Evolutionary conservation across 2,329 filamentous ascomycete species (phyloP).

Genomic region (Chalara sp.): DNA sequence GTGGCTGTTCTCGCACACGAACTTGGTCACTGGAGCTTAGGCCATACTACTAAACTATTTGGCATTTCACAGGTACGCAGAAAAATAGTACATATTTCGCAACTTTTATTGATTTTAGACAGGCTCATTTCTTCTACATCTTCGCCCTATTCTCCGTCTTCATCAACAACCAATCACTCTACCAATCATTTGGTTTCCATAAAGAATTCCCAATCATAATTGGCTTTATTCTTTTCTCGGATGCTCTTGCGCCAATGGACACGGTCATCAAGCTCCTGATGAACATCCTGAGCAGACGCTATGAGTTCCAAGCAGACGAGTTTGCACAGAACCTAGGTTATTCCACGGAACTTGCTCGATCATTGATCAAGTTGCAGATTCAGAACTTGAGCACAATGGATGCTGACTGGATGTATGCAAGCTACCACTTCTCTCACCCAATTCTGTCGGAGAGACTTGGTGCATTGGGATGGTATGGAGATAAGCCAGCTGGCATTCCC

Average conservation of each 20-base stretch:
- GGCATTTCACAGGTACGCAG: slow-evolving; percentile 68
- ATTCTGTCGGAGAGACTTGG: slow-evolving; percentile 90
- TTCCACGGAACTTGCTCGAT: slow-evolving; percentile 72
- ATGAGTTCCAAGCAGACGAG: slow-evolving; percentile 92
- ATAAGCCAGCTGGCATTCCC: slow-evolving; percentile 42
- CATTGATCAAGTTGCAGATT: slow-evolving; percentile 94
- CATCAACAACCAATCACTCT: slow-evolving; percentile 89
- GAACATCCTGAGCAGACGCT: slow-evolving; percentile 90
- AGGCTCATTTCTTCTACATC: slow-evolving; percentile 94
- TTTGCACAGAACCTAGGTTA: slow-evolving; percentile 86
- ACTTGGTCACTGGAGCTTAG: slow-evolving; percentile 93
- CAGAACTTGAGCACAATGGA: slow-evolving; percentile 99
- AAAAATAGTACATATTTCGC: not conserved
- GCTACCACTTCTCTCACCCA: slow-evolving; percentile 97
- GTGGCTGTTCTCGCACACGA: slow-evolving; percentile 94
- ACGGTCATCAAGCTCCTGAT: slow-evolving; percentile 90
- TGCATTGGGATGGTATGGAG: slow-evolving; percentile 80
- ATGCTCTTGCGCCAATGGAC: slow-evolving; percentile 91
- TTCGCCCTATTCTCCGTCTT: slow-evolving; percentile 96
- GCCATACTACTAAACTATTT: slow-evolving; percentile 88
- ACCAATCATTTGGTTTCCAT: slow-evolving; percentile 84
- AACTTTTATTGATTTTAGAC: slow-evolving; percentile 25
- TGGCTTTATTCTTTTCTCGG: slow-evolving; percentile 95
- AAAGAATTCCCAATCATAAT: slow-evolving; percentile 85
- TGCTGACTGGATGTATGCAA: slow-evolving; percentile 96